Evolutionary conservation across 768 basidiomycete genomes (phyloP).

Genomic region (Trametes meyenii): DNA sequence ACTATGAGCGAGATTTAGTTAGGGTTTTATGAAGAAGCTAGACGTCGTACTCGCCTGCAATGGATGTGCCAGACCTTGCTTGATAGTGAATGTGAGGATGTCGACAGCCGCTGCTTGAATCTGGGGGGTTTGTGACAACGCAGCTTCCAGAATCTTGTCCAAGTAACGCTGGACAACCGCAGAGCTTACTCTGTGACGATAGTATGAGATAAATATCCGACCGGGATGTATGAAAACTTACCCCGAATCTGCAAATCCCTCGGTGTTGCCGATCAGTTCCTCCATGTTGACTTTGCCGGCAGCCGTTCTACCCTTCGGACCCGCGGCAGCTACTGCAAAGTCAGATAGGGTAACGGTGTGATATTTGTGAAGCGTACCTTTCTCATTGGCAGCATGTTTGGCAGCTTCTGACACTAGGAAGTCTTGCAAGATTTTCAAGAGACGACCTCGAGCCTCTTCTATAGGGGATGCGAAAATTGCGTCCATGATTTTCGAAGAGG

Average conservation of each 20-base stretch:
- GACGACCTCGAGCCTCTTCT: conserved; percentile 68
- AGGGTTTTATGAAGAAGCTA: neutral
- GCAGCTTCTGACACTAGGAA: conserved; percentile 83
- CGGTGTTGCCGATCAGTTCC: conserved; percentile 92
- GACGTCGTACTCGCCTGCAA: conserved; percentile 62
- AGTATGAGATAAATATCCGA: neutral
- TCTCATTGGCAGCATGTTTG: conserved; percentile 74
- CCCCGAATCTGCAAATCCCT: conserved; percentile 97
- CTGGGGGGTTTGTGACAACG: conserved; percentile 66
- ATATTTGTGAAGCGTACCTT: conserved; percentile 45
- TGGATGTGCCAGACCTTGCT: conserved; percentile 94
- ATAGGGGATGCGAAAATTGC: conserved; percentile 77
- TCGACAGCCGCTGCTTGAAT: conserved; percentile 88
- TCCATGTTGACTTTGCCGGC: conserved; percentile 79
- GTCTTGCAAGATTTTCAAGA: conserved; percentile 89
- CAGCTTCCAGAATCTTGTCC: conserved; percentile 76
- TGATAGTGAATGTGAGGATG: conserved; percentile 89
- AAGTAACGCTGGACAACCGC: conserved; percentile 94
- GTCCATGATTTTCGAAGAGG: conserved; percentile 87
- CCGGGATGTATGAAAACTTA: conserved; percentile 39
- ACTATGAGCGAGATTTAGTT: conserved; percentile 45
- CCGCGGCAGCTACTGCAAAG: conserved; percentile 3
- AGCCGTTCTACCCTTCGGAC: conserved; percentile 45
- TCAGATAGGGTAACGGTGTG: neutral
- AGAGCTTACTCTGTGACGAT: conserved; percentile 75